A percentile compares a stretch with the other conserved stretches of the same genome.
phyloP scores from a whole-genome alignment of 1,139 yeast species.

The Yamadazyma pseudoaaseri region DNA sequence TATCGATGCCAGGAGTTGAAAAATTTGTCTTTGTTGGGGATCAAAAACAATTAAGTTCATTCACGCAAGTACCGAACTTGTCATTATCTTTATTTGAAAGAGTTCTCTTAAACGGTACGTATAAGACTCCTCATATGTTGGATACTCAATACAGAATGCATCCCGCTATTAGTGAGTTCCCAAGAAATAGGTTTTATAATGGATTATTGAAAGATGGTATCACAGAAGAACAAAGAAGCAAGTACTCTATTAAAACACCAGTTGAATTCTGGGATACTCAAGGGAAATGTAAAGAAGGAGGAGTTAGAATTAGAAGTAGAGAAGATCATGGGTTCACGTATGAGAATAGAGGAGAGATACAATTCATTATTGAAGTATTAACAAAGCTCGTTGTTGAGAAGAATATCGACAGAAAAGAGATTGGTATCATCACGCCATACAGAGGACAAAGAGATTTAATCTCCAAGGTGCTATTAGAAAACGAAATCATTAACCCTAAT shows the following conservation, averaged over 20 bases:
- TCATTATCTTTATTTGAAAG: conserved; percentile 62
- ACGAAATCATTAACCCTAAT: conserved; percentile 56
- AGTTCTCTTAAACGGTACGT: conserved; percentile 54
- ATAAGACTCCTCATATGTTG: conserved; percentile 61
- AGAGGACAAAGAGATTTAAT: conserved; percentile 69
- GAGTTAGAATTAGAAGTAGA: conserved; percentile 45
- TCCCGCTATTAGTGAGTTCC: conserved; percentile 63
- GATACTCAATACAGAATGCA: conserved; percentile 77
- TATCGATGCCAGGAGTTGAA: conserved; percentile 65
- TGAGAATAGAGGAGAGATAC: conserved; percentile 52
- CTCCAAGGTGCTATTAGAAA: conserved; percentile 47
- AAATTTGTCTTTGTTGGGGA: conserved; percentile 74
- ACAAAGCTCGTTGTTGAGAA: conserved; percentile 54
- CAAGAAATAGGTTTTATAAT: conserved; percentile 55
- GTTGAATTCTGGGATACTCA: conserved; percentile 55
- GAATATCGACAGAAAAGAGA: conserved; percentile 46
- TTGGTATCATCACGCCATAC: conserved; percentile 71
- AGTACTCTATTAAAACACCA: conserved; percentile 44
- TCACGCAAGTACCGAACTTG: conserved; percentile 61
- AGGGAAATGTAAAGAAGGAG: conserved; percentile 40
- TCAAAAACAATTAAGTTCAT: conserved; percentile 63
- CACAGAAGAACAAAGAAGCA: conserved; percentile 44
- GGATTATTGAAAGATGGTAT: conserved; percentile 61
- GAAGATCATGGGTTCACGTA: conserved; percentile 55
- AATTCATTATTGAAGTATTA: conserved; percentile 43